These are phyloP conservation scores for Microcos paniculata DNA, from an alignment of 345 rosid species.

Conservation along the genomic window DNA sequence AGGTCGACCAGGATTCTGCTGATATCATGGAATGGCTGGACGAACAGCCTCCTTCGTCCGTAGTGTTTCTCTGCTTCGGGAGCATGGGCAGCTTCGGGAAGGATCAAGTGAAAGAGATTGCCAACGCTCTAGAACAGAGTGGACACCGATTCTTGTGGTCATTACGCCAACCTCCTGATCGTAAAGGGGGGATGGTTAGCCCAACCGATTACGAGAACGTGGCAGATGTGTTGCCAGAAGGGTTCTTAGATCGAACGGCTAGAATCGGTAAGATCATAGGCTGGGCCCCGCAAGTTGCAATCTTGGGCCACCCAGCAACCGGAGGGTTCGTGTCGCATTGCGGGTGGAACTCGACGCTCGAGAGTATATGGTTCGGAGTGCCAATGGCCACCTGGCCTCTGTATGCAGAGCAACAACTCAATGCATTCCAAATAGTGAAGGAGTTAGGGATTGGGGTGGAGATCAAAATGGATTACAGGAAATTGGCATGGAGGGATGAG, in stretches of 20 bases:
- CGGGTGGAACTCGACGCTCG: not conserved
- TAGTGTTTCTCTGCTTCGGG: conserved; percentile 9
- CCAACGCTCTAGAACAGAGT: not conserved
- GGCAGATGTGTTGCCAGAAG: not conserved
- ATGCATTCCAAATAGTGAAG: not conserved
- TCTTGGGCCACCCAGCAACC: not conserved
- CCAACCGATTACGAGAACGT: not conserved
- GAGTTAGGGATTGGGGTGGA: not conserved
- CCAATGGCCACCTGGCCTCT: not conserved
- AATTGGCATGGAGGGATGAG: not conserved
- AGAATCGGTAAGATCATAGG: not conserved
- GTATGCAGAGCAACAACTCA: not conserved
- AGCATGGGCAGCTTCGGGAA: not conserved
- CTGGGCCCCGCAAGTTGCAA: not conserved
- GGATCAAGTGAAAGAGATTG: not conserved
- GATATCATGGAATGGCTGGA: not conserved
- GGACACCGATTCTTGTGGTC: not conserved
- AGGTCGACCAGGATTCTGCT: not conserved
- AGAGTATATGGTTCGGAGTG: not conserved
- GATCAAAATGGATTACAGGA: not conserved
- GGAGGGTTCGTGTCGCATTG: not conserved
- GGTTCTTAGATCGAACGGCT: not conserved
- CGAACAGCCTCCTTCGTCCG: not conserved
- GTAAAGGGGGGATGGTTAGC: not conserved
- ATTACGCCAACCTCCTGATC: not conserved